Base-by-base conservation (phyloP, 2,329 filamentous ascomycete species). In the Metarhizium humberi region DNA sequence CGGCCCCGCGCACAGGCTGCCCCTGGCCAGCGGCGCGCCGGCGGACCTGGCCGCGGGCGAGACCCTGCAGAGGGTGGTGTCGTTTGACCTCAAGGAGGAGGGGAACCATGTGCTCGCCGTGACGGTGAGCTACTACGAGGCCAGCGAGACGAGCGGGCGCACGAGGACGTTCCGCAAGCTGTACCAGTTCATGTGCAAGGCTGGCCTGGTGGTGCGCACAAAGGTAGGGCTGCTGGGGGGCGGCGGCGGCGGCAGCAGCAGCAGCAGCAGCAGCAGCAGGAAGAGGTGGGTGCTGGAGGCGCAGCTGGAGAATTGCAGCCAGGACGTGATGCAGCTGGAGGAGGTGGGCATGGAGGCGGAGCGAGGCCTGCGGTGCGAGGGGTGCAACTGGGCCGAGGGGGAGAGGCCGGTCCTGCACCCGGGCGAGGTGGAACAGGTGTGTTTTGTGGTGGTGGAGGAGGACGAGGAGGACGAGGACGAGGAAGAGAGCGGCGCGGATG, bases 161-260 rank as follows among this genome's bases (percentile, higher is more conserved):
- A 86, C 88, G 42, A 78, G 94, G 57, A 95, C 90, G 10, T 97
- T 97, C 67, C 79, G 92, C 61, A 97, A 97, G 73, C 75, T 99
- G 57, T 99, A 97, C 70, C 94, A 97, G 70, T 99, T 99, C 67
- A 86, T 95, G 55, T 94, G 92, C 67, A 92, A 95, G 74, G 84
- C 90, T 43, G 88, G 91, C 57, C 76, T 99, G 61, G 90, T 92
- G 59, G 92, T 99, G 57, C 79, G 92, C 59, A 96, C 92, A 1
- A 99, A 97, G 69, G 82, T 90, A 3, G 88, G 88, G 3, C 78
- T 84, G 52, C 66, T 90, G 55, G 66, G 78, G 16, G 50, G 54
- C 34, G 55, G 32, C 32, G 18, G 18, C n/a, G n/a, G n/a, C n/a
- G n/a, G n/a, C n/a, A 10, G 32, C 8, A 8, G 32, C 32, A 34